A percentile compares a stretch with the other conserved stretches of the same genome.
Conservation (phyloP, 257 asterid genomes). For the Echium plantagineum region DNA sequence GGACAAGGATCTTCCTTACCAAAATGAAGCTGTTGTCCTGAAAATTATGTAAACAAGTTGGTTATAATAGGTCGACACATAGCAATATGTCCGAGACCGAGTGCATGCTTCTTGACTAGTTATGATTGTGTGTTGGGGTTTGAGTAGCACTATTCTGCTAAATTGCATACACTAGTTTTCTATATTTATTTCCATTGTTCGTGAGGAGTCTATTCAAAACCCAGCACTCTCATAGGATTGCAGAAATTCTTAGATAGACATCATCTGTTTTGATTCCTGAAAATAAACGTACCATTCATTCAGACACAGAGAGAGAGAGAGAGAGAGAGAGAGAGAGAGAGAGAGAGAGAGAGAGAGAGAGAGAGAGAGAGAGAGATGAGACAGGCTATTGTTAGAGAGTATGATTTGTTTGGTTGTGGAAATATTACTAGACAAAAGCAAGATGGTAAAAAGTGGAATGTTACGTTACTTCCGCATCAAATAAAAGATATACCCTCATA, state of each 20-base stretch:
- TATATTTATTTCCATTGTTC: background rate
- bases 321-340: background rate
- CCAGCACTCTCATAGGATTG: slow-evolving; percentile 12
- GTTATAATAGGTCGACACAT: background rate
- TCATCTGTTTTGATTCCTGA: slow-evolving; percentile 8
- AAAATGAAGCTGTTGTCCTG: no score
- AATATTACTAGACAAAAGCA: background rate
- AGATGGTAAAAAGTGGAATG: slow-evolving; percentile 9
- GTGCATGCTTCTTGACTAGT: slow-evolving; percentile 1
- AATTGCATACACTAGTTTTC: background rate
- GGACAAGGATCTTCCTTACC: no score
- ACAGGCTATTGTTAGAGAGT: no score
- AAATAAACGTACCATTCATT: slow-evolving; percentile 10
- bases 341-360: no score
- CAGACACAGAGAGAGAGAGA: slow-evolving; percentile 3
- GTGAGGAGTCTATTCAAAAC: slow-evolving; percentile 23
- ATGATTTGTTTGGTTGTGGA: background rate
- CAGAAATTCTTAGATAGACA: background rate
- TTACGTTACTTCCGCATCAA: slow-evolving; percentile 3
- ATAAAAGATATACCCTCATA: no score
- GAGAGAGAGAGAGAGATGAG: no score
- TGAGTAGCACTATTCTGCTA: background rate
- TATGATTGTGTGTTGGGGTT: slow-evolving; percentile 1
- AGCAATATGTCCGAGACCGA: background rate
- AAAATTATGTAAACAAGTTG: no score